These are phyloP conservation scores for Ceratocystis albifundus DNA, from an alignment of 2,329 filamentous ascomycete species.

Conservation along the genomic window DNA sequence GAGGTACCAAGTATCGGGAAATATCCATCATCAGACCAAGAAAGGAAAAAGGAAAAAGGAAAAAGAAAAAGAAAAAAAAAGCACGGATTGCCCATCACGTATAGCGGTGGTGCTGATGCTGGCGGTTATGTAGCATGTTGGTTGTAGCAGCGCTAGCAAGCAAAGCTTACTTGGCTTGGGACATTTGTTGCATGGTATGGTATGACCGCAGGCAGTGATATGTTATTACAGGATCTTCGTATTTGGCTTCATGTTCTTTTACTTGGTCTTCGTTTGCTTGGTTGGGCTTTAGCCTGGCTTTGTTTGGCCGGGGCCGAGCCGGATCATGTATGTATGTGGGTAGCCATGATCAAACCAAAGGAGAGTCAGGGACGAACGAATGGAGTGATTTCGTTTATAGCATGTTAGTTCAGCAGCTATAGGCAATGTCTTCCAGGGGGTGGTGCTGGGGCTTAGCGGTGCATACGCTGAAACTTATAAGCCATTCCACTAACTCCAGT, in stretches of 20 bases:
- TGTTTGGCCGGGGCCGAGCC: not conserved
- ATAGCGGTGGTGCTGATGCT: not conserved
- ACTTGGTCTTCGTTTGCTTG: not conserved
- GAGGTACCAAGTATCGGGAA: not conserved
- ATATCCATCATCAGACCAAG: not conserved
- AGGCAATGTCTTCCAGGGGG: too few relatives aligned
- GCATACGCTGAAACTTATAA: too few relatives aligned
- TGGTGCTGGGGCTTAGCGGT: too few relatives aligned
- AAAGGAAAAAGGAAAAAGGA: too few relatives aligned
- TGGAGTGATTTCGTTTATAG: not conserved
- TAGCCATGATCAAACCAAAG: not conserved
- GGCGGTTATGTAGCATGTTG: slow-evolving; percentile 1
- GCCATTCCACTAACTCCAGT: too few relatives aligned
- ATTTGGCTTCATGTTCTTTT: not conserved
- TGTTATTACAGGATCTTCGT: slow-evolving; percentile 7
- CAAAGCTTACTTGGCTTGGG: slow-evolving; percentile 2
- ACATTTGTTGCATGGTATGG: not conserved
- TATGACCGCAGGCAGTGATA: not conserved
- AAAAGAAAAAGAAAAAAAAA: too few relatives aligned
- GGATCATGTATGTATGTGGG: too few relatives aligned
- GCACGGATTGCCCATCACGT: not conserved
- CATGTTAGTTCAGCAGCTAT: too few relatives aligned
- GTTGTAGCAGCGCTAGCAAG: slow-evolving; percentile 5
- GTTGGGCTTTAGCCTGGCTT: not conserved
- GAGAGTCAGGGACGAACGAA: not conserved